Base-by-base conservation (phyloP, 495 filamentous ascomycete genomes). In the Penicillium psychrofluorescens region DNA sequence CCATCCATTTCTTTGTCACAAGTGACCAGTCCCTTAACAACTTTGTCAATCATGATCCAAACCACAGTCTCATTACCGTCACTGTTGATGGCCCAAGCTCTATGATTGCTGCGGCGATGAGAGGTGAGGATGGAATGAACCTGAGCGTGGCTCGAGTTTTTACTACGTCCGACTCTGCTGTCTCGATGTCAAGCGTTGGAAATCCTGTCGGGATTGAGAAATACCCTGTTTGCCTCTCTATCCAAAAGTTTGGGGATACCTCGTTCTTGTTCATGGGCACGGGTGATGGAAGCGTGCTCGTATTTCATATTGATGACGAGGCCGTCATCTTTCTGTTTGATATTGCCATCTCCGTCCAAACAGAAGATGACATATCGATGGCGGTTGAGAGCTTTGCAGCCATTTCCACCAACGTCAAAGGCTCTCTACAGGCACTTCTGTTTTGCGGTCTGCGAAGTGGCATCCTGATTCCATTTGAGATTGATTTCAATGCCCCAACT, bases 381-480 rank as follows among this genome's bases (percentile, higher is more conserved):
- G 64, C 66, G 5, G 58, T 73, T 36, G 66, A 71, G 36, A 68
- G 64, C 11, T 46, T 73, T 44, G 53, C 58, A 15, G 38, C 54
- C 8, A 45, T 70, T 27, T 53, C 49, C 7, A 37, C 35, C 5
- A 39, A 34, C 9, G 14, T 38, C 11, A 35, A 48, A 27, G 49
- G 40, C 5, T 35, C 40, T 7, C 35, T 52, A 9, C 48, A 36
- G 7, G 44, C 51, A n/a, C 48, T 56, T 43, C 34, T 73, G 8
- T 59, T 71, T 7, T 73, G 70, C 36, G 70, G 70, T 13, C 53
- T 73, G 29, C 64, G 70, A 27, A 65, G 70, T 48, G 70, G 70
- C 16, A 62, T 62, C 16, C 55, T 73, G 22, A 54, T 70, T n/a
- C 48, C 62, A 11, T 63, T 71, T 36, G 53, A 59, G 2, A 46